Base-by-base conservation (phyloP, 2,329 filamentous ascomycete genomes). In the Plenodomus tracheiphilus region DNA sequence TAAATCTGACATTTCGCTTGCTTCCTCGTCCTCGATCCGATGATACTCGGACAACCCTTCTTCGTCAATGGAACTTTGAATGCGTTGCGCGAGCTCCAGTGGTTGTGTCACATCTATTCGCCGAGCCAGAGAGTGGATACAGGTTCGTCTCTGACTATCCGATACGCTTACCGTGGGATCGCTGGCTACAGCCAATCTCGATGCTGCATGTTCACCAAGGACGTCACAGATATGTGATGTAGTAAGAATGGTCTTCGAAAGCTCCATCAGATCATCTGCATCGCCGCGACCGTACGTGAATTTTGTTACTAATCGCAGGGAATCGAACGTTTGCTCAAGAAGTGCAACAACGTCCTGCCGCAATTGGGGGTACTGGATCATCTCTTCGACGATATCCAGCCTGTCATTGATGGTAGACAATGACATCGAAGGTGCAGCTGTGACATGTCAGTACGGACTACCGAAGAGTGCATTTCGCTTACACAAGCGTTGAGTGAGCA, bases 271-370 rank as follows among this genome's bases (percentile, higher is more conserved):
- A 70, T 97, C 94, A 66, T 97, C 93, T 1, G 93, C 82, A 64
- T 96, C 89, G n/a, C 93, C 94, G 54, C 90, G 84, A 10, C 93
- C 92, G 8, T 97, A 82, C 0, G 93, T 89, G 70, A 99, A 97
- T 68, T 94, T 97, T 65, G 97, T 94, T 1, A 96, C 85, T 2
- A 99, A 79, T 1, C 94, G 88, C 64, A 95, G 87, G 2, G 90
- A 91, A 73, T 99, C 94, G 61, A 91, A 86, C 43, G 86, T 93
- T 19, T 84, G 81, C 53, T 85, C 83, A 2, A 99, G 78, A 2
- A 95, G 77, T 15, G 82, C 69, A 1, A 85, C 76, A 19, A 95
- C 75, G 37, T 83, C 79, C 58, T 96, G 88, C 36, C 88, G 84
- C 5, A 97, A 78, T 35, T 85, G 75, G 17, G 81, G 77, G 49